phyloP scores from a whole-genome alignment of 768 basidiomycete genomes.

The Trametes cingulata region DNA sequence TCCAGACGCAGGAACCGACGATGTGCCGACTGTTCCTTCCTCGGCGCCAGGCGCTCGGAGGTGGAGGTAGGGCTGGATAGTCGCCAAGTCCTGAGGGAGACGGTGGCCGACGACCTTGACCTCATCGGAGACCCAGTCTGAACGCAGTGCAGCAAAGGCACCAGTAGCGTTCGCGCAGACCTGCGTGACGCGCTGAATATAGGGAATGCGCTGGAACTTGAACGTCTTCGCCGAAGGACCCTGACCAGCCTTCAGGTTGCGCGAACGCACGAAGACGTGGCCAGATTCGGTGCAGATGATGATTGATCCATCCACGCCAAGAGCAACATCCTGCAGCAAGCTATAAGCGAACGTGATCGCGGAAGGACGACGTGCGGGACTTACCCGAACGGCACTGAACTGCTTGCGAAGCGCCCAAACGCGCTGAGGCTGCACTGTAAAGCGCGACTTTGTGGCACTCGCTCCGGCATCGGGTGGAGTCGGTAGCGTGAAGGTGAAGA shows the following conservation, averaged over 20 bases:
- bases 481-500: constrained; percentile 74
- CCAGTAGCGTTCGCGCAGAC: constrained; percentile 84
- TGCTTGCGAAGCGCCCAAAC: constrained; percentile 89
- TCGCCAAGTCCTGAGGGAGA: constrained; percentile 65
- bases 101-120: constrained; percentile 57
- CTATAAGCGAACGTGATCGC: not conserved
- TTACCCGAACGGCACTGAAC: constrained; percentile 78
- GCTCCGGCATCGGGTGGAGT: constrained; percentile 32
- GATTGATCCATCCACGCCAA: constrained; percentile 84
- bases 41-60: not conserved
- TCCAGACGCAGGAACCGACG: not conserved
- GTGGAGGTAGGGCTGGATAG: constrained; percentile 60
- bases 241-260: constrained; percentile 34
- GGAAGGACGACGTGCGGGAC: constrained; percentile 18
- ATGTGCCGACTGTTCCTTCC: not conserved
- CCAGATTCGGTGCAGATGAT: constrained; percentile 94
- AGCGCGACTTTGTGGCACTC: constrained; percentile 28
- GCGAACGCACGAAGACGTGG: constrained; percentile 84
- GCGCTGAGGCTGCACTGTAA: constrained; percentile 74
- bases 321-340: constrained; percentile 70
- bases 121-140: constrained; percentile 62
- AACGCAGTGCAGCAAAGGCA: constrained; percentile 81
- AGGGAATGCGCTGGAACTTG: constrained; percentile 80
- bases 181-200: constrained; percentile 79
- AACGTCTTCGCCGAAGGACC: constrained; percentile 47